Conservation (phyloP, 2,329 filamentous ascomycete genomes). For the Pseudopyricularia cyperi region DNA sequence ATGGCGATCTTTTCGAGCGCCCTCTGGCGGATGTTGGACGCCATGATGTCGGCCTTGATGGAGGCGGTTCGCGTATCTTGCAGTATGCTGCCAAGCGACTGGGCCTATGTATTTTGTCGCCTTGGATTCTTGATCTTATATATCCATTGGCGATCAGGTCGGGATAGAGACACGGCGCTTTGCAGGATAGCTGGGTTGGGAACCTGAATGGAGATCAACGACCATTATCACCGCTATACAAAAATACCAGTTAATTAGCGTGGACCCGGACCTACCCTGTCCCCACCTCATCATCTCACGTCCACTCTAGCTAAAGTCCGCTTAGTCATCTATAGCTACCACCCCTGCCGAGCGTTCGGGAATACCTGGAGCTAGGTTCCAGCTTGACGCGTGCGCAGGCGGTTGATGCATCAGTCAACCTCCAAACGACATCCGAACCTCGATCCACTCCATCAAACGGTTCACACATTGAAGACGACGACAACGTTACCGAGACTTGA, state of each 20-base stretch:
- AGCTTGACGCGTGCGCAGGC: constrained; percentile 20
- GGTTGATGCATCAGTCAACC: constrained; percentile 2
- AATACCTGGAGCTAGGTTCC: not conserved
- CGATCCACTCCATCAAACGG: constrained; percentile 4
- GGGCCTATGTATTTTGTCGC: too few relatives aligned
- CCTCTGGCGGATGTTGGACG: constrained; percentile 44
- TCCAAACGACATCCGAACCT: not conserved
- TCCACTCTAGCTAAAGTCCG: not conserved
- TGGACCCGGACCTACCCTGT: too few relatives aligned
- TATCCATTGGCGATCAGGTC: too few relatives aligned
- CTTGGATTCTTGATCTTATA: too few relatives aligned
- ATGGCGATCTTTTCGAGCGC: constrained; percentile 54
- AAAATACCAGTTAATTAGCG: too few relatives aligned
- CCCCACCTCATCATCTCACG: not conserved
- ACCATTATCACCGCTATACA: too few relatives aligned
- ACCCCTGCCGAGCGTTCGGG: too few relatives aligned
- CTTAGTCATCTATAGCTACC: constrained; percentile 29
- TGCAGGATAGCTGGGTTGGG: too few relatives aligned
- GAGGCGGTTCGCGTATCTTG: not conserved
- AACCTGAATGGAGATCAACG: too few relatives aligned
- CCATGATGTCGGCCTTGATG: not conserved
- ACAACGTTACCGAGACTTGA: constrained; percentile 2
- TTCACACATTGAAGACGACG: constrained; percentile 2
- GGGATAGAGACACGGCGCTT: too few relatives aligned
- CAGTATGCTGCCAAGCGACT: too few relatives aligned